Evolutionary conservation across 179 eudicot species (phyloP).

Genomic region (Camellia oleifera): DNA sequence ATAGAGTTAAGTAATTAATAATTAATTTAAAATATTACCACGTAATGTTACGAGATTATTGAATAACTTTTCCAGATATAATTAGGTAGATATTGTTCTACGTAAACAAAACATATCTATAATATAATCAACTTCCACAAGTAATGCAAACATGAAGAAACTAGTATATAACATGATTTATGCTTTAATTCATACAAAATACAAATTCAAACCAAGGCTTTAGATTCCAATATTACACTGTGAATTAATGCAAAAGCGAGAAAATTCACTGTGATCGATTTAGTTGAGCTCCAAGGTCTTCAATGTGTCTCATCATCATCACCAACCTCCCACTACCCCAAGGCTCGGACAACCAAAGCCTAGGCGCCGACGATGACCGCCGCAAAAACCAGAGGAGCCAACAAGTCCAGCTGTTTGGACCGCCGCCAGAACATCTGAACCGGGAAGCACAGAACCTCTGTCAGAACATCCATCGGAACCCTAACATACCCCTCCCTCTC

Average conservation of each 20-base stretch:
- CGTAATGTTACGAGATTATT: too few relatives aligned
- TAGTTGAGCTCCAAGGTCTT: neutral
- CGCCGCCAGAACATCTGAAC: too few relatives aligned
- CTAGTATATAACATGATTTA: too few relatives aligned
- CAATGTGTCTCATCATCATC: slow-evolving; percentile 14
- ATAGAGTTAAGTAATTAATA: too few relatives aligned
- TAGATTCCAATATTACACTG: neutral
- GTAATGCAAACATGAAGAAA: too few relatives aligned
- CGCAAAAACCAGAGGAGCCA: slow-evolving; percentile 59
- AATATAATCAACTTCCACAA: too few relatives aligned
- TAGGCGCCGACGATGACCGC: slow-evolving; percentile 61
- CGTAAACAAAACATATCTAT: too few relatives aligned
- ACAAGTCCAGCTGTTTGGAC: too few relatives aligned
- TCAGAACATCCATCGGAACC: slow-evolving; percentile 39
- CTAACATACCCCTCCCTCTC: slow-evolving; percentile 30
- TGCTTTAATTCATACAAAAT: neutral
- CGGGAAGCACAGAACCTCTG: too few relatives aligned
- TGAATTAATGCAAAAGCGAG: neutral
- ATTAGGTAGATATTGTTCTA: too few relatives aligned
- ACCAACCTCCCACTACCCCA: slow-evolving; percentile 55
- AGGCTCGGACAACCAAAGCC: slow-evolving; percentile 51
- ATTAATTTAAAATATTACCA: too few relatives aligned
- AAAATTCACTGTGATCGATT: neutral
- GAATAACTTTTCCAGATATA: too few relatives aligned
- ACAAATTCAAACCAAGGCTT: neutral